Conservation (phyloP, 148 eudicot genomes). For the Pharnaceum exiguum region DNA sequence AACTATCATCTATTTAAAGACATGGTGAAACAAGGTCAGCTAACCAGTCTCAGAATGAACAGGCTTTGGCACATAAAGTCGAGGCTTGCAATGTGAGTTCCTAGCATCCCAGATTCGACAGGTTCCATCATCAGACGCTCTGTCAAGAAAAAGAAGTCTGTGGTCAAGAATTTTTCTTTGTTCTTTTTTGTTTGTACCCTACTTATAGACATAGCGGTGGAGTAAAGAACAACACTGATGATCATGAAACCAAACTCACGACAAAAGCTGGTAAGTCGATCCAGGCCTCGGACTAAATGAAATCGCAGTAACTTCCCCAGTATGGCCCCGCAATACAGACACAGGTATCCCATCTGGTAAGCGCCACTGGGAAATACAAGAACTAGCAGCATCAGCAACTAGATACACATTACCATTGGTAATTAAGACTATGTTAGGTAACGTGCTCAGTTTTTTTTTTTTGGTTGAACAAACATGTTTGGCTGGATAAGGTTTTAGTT, state of each 20-base stretch:
- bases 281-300: constrained; percentile 84
- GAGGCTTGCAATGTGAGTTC: constrained; percentile 56
- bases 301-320: constrained; percentile 91
- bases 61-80: constrained; percentile 76
- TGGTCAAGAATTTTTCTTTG: background rate
- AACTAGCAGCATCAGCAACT: constrained; percentile 19
- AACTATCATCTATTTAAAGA: background rate
- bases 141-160: constrained; percentile 19
- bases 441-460: too few species aligned
- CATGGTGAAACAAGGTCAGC: background rate
- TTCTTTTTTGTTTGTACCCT: background rate
- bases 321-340: constrained; percentile 88
- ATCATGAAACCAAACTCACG: constrained; percentile 45
- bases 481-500: too few species aligned
- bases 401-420: background rate
- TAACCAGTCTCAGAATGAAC: constrained; percentile 47
- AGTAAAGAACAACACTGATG: background rate
- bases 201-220: background rate
- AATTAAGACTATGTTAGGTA: too few species aligned
- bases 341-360: constrained; percentile 89
- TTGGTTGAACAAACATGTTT: too few species aligned
- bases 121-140: constrained; percentile 96
- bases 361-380: constrained; percentile 69
- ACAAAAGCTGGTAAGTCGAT: constrained; percentile 69
- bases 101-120: constrained; percentile 99